Base-by-base conservation (phyloP, 2,329 filamentous ascomycete genomes). In the Phoma sp. region DNA sequence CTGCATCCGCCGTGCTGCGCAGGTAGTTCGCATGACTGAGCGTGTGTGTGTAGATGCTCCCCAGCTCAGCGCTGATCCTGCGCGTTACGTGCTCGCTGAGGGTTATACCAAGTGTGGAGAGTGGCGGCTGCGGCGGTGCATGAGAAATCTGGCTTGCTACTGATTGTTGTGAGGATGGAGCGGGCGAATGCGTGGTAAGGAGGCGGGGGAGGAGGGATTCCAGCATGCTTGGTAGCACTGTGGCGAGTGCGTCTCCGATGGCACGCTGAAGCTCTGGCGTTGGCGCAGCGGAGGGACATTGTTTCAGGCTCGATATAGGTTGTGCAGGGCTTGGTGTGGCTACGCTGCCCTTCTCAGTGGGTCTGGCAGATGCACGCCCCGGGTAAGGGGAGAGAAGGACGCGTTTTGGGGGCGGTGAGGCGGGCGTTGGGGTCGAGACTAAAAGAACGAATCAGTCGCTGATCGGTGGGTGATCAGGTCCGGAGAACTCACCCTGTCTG, bases 331-430 rank as follows among this genome's bases (percentile, higher is more conserved):
- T 62, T 38, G 32, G 43, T 45, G 25, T 56, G n/a, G 42, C 51
- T 28, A 32, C 28, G 40, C 46, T 56, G 30, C 30, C 46, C 23
- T 51, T 56, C 21, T 59, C 57, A 14, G 57, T 59, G 11, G 57
- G 57, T 11, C 48, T 53, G 17, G 29, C 47, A 23, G 11, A 11
- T 43, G 34, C 12, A 26, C n/a, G 2, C 9, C 21, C 36, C 2
- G 12, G 11, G 5, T 26, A 40, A 2, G 53, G 42, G 3, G 47
- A 48, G 29, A 50, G 54, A 4, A 56, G 37, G 1, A 42, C 4
- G 20, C 60, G 60, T 47, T 65, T 65, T 3, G 43, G n/a, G 28
- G 52, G 43, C n/a, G 49, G 56, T 5, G 37, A 52, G 7, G n/a
- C 20, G 5, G 56, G 50, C 23, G 34, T 18, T 36, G 58, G 42